phyloP scores from a whole-genome alignment of 1,284 basidiomycete genomes.

The Malassezia sympodialis region DNA sequence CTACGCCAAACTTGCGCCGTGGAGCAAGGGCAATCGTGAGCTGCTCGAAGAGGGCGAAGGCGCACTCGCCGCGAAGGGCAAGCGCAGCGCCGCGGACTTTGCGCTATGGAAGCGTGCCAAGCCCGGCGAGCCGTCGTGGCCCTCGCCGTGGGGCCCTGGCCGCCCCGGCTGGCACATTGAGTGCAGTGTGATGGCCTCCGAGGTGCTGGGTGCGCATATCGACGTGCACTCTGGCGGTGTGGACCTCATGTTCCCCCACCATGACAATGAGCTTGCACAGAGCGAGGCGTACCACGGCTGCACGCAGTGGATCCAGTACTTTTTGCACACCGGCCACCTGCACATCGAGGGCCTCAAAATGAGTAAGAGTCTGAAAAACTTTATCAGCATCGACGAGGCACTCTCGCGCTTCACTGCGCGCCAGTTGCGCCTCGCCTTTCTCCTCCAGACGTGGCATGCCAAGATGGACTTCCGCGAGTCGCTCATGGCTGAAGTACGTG shows the following conservation, averaged over 20 bases:
- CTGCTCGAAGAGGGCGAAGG: conserved; percentile 88
- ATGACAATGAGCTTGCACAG: conserved; percentile 98
- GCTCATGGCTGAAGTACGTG: conserved; percentile 72
- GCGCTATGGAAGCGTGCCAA: conserved; percentile 97
- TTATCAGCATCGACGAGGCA: conserved; percentile 97
- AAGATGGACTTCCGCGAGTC: conserved; percentile 91
- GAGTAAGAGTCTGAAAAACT: conserved; percentile 99
- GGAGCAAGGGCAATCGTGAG: conserved; percentile 85
- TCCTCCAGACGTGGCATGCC: conserved; percentile 81
- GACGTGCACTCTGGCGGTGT: conserved; percentile 97
- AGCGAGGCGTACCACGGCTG: conserved; percentile 83
- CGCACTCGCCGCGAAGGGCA: conserved; percentile 58
- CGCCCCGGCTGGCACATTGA: conserved; percentile 99
- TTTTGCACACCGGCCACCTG: conserved; percentile 93
- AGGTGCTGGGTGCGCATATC: conserved; percentile 80
- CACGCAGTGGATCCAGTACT: conserved; percentile 94
- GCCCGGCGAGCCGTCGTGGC: conserved; percentile 95
- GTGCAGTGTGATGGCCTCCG: conserved; percentile 96
- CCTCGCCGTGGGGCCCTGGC: conserved; percentile 90
- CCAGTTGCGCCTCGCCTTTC: conserved; percentile 86
- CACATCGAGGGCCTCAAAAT: conserved; percentile 99
- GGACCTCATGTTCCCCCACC: conserved; percentile 95
- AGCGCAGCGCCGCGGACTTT: conserved; percentile 64
- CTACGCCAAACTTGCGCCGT: conserved; percentile 92
- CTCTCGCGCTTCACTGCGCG: conserved; percentile 71